Percentiles rank a stretch among this genome's conserved stretches.
Evolutionary conservation across 1,284 basidiomycete species (phyloP).

Genomic region (Moesziomyces sp.): DNA sequence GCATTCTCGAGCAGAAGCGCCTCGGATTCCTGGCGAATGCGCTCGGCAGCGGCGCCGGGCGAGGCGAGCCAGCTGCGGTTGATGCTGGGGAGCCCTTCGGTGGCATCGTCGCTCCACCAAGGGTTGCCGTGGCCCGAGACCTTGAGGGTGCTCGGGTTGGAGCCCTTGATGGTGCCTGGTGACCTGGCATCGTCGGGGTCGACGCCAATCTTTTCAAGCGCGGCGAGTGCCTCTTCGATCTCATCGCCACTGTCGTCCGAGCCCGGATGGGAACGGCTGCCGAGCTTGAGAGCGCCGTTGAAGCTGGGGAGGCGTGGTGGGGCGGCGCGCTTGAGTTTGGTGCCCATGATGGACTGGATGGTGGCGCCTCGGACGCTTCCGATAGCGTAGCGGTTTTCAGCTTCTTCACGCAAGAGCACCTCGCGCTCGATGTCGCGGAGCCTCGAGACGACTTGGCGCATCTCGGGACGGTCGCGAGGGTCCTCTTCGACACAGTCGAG

Average conservation of each 20-base stretch:
- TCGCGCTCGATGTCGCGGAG: constrained; percentile 83
- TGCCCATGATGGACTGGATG: constrained; percentile 54
- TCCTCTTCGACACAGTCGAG: constrained; percentile 81
- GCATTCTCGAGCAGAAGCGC: constrained; percentile 34
- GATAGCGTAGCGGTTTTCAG: constrained; percentile 72
- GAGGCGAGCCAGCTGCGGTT: constrained; percentile 52
- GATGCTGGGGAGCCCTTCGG: constrained; percentile 52
- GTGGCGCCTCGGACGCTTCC: constrained; percentile 73
- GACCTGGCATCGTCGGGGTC: constrained; percentile 32
- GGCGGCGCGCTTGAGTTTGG: constrained; percentile 57
- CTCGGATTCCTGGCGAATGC: constrained; percentile 45
- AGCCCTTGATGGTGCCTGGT: constrained; percentile 36
- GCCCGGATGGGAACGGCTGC: constrained; percentile 61
- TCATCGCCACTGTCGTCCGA: constrained; percentile 58
- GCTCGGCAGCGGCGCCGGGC: constrained; percentile 35
- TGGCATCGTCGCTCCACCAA: constrained; percentile 59
- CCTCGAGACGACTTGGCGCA: constrained; percentile 79
- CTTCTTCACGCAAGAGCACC: constrained; percentile 62
- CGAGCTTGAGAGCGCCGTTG: constrained; percentile 77
- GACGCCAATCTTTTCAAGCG: constrained; percentile 57
- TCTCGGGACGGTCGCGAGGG: constrained; percentile 78
- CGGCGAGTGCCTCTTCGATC: constrained; percentile 59
- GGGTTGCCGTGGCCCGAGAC: constrained; percentile 62
- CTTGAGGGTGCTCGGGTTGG: constrained; percentile 52
- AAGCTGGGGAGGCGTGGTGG: constrained; percentile 86